Percentiles rank a stretch among this genome's conserved stretches.
Conservation (phyloP, 208 protist species). For the Histomonas meleagridis region DNA sequence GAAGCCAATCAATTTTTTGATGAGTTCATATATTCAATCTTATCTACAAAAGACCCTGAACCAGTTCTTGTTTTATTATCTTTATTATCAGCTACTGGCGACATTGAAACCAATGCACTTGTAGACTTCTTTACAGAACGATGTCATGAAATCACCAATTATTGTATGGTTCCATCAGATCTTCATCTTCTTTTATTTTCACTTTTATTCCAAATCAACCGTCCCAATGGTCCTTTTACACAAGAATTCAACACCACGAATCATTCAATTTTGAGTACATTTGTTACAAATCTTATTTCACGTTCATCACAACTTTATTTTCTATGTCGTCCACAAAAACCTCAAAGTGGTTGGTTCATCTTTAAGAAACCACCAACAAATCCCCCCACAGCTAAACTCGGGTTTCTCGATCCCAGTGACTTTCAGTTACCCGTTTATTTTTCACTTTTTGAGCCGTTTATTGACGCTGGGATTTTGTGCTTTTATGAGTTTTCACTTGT, state of each 20-base stretch:
- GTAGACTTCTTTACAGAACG: not conserved
- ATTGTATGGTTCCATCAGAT: not conserved
- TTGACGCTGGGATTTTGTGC: not conserved
- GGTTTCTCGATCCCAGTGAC: not conserved
- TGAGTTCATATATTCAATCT: not conserved
- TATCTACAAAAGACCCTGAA: not conserved
- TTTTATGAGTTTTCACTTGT: not conserved
- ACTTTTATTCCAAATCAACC: not conserved
- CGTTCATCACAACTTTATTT: not conserved
- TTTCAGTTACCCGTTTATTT: not conserved
- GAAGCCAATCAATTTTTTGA: constrained; percentile 8
- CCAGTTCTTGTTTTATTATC: not conserved
- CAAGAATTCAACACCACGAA: not conserved
- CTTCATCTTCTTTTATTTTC: constrained; percentile 11
- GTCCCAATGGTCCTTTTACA: not conserved
- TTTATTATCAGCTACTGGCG: not conserved
- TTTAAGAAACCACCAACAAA: not conserved
- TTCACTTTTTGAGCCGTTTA: not conserved
- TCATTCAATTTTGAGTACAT: not conserved
- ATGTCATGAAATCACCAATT: not conserved
- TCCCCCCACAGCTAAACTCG: not conserved
- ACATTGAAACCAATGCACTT: constrained; percentile 24
- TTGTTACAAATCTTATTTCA: constrained; percentile 6
- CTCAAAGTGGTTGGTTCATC: too few species aligned
- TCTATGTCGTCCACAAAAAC: not conserved